phyloP scores from a whole-genome alignment of 495 filamentous ascomycete species.

The Lichenothelia convexa region DNA sequence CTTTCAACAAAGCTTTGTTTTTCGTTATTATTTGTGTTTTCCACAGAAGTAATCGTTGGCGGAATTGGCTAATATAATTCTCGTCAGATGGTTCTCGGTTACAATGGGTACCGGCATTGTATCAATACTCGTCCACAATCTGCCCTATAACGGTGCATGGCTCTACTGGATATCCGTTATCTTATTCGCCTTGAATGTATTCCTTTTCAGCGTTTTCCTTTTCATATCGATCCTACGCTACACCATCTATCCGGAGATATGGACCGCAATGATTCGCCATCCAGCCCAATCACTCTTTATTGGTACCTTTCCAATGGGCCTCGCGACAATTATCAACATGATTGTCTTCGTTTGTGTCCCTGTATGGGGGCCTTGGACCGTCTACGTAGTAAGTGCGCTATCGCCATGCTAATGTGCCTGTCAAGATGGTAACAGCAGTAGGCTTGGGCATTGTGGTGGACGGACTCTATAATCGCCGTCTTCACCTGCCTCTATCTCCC shows the following conservation, averaged over 20 bases:
- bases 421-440: too few species aligned
- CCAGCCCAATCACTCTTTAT: conserved; percentile 42
- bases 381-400: too few species aligned
- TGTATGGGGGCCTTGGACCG: conserved; percentile 27
- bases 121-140: conserved; percentile 36
- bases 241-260: conserved; percentile 37
- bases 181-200: conserved; percentile 36
- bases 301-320: conserved; percentile 43
- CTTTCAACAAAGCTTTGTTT: neutral
- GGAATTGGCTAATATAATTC: too few species aligned
- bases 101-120: conserved; percentile 52
- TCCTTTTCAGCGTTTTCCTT: conserved; percentile 28
- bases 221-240: conserved; percentile 36
- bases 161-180: conserved; percentile 34
- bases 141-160: conserved; percentile 37
- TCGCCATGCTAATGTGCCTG: too few species aligned
- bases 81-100: conserved; percentile 31
- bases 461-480: conserved; percentile 35
- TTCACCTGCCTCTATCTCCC: conserved; percentile 32
- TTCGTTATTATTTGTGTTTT: neutral
- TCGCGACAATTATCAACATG: conserved; percentile 45
- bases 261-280: conserved; percentile 35
- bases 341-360: conserved; percentile 35
- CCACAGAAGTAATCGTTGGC: too few species aligned
- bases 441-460: conserved; percentile 37